These are phyloP conservation scores for Cladosporium sp. DNA, from an alignment of 2,329 filamentous ascomycete genomes.

Conservation along the genomic window DNA sequence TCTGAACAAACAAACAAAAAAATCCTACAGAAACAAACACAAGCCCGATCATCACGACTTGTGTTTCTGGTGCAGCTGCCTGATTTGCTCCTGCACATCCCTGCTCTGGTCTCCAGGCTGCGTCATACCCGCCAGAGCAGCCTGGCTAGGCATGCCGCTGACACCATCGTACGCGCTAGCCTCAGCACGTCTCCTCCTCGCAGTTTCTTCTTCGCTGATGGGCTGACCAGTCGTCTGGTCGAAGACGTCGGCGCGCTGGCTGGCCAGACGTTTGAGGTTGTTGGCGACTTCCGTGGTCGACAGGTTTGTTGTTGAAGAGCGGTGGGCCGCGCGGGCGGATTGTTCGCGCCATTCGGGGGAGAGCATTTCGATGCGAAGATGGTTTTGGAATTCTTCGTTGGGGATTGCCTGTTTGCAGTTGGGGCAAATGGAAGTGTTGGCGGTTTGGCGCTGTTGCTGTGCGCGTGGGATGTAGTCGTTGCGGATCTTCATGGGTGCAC, in stretches of 20 bases:
- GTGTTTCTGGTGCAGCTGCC: slow-evolving; percentile 29
- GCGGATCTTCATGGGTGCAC: slow-evolving; percentile 78
- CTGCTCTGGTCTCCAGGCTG: slow-evolving; percentile 48
- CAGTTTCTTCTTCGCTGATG: slow-evolving; percentile 61
- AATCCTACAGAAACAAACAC: no score
- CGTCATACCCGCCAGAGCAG: slow-evolving; percentile 55
- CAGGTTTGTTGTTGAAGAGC: slow-evolving; percentile 79
- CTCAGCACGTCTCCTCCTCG: slow-evolving; percentile 56
- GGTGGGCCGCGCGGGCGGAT: slow-evolving; percentile 78
- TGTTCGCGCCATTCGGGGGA: slow-evolving; percentile 96
- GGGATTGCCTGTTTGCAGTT: slow-evolving; percentile 91
- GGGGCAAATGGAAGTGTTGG: slow-evolving; percentile 72
- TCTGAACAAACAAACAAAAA: no score
- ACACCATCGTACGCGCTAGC: slow-evolving; percentile 58
- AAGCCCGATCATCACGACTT: no score
- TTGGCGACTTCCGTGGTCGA: slow-evolving; percentile 83
- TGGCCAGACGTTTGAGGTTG: slow-evolving; percentile 91
- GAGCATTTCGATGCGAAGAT: slow-evolving; percentile 90
- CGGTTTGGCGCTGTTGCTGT: slow-evolving; percentile 58
- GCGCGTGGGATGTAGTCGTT: slow-evolving; percentile 88
- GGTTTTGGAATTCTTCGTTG: slow-evolving; percentile 79
- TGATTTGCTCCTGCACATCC: slow-evolving; percentile 37
- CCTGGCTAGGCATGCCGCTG: slow-evolving; percentile 19
- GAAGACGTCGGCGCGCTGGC: slow-evolving; percentile 82
- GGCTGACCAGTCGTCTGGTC: slow-evolving; percentile 65